These are phyloP conservation scores for Neocallimastix lanati DNA, from an alignment of 192 early-diverging fungal species.

Conservation along the genomic window DNA sequence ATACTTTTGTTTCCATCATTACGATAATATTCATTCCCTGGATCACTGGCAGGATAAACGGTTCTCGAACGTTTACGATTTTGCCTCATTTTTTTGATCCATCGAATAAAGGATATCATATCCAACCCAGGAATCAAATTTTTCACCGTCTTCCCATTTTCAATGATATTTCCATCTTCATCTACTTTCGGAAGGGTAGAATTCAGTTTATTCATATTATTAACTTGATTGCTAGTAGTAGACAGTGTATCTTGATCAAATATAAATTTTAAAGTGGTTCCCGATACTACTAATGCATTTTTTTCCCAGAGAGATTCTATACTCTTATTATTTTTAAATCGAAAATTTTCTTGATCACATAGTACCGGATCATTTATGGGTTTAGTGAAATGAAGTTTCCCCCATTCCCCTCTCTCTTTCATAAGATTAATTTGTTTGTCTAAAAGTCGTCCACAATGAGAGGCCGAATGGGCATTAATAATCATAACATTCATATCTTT, in stretches of 20 bases:
- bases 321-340: background rate
- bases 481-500: slow-evolving; percentile 21
- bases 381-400: background rate
- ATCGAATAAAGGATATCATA: background rate
- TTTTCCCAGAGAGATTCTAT: background rate
- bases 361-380: background rate
- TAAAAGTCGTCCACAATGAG: background rate
- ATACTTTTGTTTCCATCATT: background rate
- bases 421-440: background rate
- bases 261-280: background rate
- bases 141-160: background rate
- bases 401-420: background rate
- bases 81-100: background rate
- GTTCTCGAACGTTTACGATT: background rate
- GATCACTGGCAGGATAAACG: background rate
- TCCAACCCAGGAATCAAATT: background rate
- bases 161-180: background rate
- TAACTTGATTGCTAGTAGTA: background rate
- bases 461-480: slow-evolving; percentile 15
- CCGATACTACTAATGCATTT: background rate
- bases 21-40: background rate
- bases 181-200: background rate
- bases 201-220: background rate
- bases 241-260: background rate
- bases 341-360: background rate